Percentiles rank a stretch among this genome's conserved stretches.
Conservation (phyloP, 768 basidiomycete genomes). For the Chalciporus pseudorubinellus region DNA sequence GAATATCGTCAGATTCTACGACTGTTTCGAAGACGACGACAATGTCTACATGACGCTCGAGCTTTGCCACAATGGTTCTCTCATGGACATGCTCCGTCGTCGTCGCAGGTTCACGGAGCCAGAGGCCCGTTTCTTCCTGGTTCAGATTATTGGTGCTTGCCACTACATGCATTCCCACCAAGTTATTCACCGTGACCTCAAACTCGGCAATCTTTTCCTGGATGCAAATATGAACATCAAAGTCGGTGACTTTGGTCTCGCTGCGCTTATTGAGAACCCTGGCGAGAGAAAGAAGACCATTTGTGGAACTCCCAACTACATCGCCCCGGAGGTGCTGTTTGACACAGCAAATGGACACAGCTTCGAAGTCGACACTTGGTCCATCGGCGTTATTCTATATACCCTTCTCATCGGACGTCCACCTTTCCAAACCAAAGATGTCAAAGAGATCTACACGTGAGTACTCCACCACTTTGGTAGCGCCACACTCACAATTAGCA, state of each 20-base stretch:
- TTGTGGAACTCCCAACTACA: slow-evolving; percentile 98
- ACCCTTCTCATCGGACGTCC: slow-evolving; percentile 93
- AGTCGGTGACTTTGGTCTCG: slow-evolving; percentile 96
- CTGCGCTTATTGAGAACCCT: slow-evolving; percentile 93
- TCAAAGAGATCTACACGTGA: slow-evolving; percentile 93
- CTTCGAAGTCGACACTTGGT: slow-evolving; percentile 99
- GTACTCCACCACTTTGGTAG: slow-evolving; percentile 19
- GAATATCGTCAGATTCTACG: slow-evolving; percentile 88
- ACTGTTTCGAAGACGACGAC: slow-evolving; percentile 93
- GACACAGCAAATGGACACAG: slow-evolving; percentile 95
- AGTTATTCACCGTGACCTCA: slow-evolving; percentile 97
- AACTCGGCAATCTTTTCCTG: slow-evolving; percentile 92
- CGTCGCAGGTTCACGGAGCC: slow-evolving; percentile 88
- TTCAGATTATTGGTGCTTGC: slow-evolving; percentile 94
- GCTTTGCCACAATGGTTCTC: slow-evolving; percentile 83
- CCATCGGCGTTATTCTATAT: slow-evolving; percentile 94
- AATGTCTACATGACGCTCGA: slow-evolving; percentile 99
- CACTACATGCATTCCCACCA: slow-evolving; percentile 97
- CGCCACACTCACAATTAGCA: background rate
- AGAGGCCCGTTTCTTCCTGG: slow-evolving; percentile 88
- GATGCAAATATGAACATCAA: slow-evolving; percentile 92
- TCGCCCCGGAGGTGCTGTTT: slow-evolving; percentile 96
- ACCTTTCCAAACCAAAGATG: slow-evolving; percentile 97
- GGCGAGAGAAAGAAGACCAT: slow-evolving; percentile 99
- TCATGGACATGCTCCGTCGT: slow-evolving; percentile 88